These are phyloP conservation scores for Lotmaria passim DNA, from an alignment of 208 protist genomes.

Conservation along the genomic window DNA sequence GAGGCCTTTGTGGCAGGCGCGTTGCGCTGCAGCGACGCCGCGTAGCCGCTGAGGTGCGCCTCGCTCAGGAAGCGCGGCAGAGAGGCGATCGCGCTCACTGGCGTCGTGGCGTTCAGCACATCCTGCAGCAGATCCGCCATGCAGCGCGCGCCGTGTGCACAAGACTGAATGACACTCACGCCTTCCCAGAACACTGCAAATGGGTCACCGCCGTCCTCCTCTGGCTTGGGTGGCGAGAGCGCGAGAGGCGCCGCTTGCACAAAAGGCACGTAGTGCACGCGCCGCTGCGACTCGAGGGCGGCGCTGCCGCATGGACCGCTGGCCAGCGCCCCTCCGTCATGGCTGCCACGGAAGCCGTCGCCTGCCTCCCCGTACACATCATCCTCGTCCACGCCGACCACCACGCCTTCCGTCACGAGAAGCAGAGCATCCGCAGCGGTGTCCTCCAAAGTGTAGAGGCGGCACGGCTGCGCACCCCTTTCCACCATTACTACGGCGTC, in stretches of 20 bases:
- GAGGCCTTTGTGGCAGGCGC: constrained; percentile 28
- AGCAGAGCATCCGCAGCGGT: constrained; percentile 19
- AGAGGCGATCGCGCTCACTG: constrained; percentile 23
- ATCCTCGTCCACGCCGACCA: constrained; percentile 34
- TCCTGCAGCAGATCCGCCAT: constrained; percentile 43
- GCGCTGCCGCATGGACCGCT: neutral
- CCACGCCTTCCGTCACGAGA: constrained; percentile 33
- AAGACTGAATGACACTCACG: constrained; percentile 30
- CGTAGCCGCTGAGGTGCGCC: constrained; percentile 61
- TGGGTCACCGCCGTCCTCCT: neutral
- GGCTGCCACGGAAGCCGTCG: neutral
- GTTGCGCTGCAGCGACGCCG: constrained; percentile 41
- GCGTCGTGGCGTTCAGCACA: constrained; percentile 27
- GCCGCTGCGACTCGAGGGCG: neutral
- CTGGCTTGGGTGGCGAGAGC: neutral
- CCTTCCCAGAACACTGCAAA: constrained; percentile 44
- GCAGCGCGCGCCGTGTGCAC: constrained; percentile 26
- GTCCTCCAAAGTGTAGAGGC: constrained; percentile 34
- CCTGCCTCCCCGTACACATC: constrained; percentile 8
- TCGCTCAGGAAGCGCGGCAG: constrained; percentile 64
- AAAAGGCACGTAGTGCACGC: constrained; percentile 35
- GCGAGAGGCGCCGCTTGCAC: neutral
- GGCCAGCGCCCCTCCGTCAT: neutral
- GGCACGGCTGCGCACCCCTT: constrained; percentile 32
- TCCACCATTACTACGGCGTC: constrained; percentile 32